Percentiles rank a stretch among this genome's conserved stretches.
These are phyloP conservation scores for Volvox reticuliferus DNA, from an alignment of 139 green algal genomes.

Conservation along the genomic window DNA sequence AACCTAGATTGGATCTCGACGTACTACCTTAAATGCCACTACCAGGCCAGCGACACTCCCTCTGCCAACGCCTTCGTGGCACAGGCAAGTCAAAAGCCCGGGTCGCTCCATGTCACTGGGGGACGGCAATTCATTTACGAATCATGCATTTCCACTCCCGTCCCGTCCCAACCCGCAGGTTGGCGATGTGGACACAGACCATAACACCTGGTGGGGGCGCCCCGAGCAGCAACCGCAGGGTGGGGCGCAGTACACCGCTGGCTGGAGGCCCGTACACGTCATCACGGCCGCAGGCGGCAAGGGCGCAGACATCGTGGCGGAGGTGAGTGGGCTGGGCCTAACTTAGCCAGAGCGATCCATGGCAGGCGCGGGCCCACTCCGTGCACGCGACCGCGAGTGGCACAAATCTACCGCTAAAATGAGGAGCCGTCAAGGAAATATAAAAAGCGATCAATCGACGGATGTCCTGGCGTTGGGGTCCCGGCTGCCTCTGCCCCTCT, in stretches of 20 bases:
- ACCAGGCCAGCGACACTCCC: slow-evolving; percentile 11
- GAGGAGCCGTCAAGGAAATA: too few species aligned
- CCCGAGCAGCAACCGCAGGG: slow-evolving; percentile 40
- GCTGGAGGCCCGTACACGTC: slow-evolving; percentile 21
- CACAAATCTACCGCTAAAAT: background rate
- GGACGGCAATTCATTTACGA: too few species aligned
- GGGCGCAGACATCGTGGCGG: slow-evolving; percentile 30
- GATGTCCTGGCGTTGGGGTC: too few species aligned
- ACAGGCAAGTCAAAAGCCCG: background rate
- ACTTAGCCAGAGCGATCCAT: background rate
- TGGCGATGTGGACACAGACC: slow-evolving; percentile 30
- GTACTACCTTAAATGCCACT: slow-evolving; percentile 43
- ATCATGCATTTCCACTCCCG: too few species aligned
- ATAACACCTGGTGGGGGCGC: slow-evolving; percentile 29
- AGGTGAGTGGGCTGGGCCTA: background rate
- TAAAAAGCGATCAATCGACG: too few species aligned
- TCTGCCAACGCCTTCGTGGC: slow-evolving; percentile 28
- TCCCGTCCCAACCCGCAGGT: background rate
- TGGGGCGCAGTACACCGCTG: background rate
- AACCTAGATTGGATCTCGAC: slow-evolving; percentile 28
- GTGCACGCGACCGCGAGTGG: too few species aligned
- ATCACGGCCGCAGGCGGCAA: slow-evolving; percentile 6
- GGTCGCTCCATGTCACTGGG: too few species aligned
- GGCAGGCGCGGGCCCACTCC: too few species aligned
- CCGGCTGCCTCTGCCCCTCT: too few species aligned